Evolutionary conservation across 2,329 filamentous ascomycete species (phyloP).

Genomic region (Aquanectria penicillioides): DNA sequence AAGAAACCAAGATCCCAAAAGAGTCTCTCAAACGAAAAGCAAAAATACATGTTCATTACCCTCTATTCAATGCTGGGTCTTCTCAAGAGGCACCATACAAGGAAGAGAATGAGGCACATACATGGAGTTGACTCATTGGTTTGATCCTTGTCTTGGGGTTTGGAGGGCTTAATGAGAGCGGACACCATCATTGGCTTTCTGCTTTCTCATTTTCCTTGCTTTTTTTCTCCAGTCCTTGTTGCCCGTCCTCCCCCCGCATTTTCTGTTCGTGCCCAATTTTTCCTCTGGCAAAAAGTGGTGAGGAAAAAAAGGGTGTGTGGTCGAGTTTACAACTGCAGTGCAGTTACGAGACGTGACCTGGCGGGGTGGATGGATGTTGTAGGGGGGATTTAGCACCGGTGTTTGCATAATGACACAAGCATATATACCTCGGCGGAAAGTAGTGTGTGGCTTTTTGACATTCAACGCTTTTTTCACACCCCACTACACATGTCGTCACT

Average conservation of each 20-base stretch:
- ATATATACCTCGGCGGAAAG: slow-evolving; percentile 3
- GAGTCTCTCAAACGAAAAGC: no score
- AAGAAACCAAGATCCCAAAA: no score
- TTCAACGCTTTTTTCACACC: no score
- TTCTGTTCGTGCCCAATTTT: neutral
- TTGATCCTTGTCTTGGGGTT: neutral
- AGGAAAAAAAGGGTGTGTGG: no score
- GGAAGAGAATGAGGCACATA: no score
- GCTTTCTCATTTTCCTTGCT: neutral
- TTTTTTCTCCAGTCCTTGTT: neutral
- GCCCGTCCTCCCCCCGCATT: neutral
- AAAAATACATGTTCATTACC: no score
- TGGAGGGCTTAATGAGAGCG: neutral
- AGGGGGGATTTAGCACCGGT: no score
- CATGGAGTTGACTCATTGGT: no score
- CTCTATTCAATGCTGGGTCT: no score
- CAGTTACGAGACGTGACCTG: neutral
- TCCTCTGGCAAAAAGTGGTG: neutral
- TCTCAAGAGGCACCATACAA: no score
- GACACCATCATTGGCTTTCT: neutral
- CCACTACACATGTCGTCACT: no score
- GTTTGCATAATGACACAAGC: neutral
- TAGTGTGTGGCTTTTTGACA: neutral
- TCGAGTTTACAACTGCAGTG: neutral
- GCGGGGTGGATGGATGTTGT: neutral